These are phyloP conservation scores for Tardiomyces depauwii DNA, from an alignment of 1,139 yeast genomes.

Conservation along the genomic window DNA sequence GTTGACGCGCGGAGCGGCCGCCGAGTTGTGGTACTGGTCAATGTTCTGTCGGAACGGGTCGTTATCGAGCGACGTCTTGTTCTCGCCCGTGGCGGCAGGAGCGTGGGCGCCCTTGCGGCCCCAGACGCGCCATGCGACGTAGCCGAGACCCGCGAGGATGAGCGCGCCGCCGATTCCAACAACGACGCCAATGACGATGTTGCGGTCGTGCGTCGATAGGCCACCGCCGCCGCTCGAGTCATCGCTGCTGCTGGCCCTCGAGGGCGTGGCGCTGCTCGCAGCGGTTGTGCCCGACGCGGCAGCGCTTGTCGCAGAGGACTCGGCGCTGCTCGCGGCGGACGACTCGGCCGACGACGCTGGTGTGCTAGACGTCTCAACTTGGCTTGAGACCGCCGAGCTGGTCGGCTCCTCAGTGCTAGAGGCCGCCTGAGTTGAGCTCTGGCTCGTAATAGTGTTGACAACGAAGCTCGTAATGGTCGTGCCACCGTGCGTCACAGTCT, in stretches of 20 bases:
- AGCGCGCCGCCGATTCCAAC: constrained; percentile 24
- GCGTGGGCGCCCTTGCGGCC: constrained; percentile 8
- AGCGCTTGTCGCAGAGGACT: constrained; percentile 1
- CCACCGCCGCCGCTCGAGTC: constrained; percentile 12
- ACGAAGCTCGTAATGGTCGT: background rate
- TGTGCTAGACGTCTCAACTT: background rate
- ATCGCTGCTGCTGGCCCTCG: constrained; percentile 1
- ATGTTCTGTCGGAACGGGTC: constrained; percentile 28
- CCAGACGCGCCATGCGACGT: constrained; percentile 18
- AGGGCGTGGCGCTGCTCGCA: constrained; percentile 1
- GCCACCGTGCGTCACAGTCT: background rate
- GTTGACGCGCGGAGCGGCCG: constrained; percentile 5
- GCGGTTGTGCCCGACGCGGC: constrained; percentile 3
- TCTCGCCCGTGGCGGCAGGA: background rate
- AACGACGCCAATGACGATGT: constrained; percentile 22
- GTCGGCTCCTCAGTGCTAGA: background rate
- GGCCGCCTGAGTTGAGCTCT: background rate
- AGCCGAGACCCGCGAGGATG: constrained; percentile 17
- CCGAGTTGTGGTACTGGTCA: constrained; percentile 26
- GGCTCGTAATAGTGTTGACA: background rate
- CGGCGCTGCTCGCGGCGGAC: background rate
- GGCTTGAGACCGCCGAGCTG: background rate
- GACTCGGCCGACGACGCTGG: background rate
- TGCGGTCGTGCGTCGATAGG: constrained; percentile 16
- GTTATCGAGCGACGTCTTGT: constrained; percentile 12